These are phyloP conservation scores for Tillandsia fasciculata DNA, from an alignment of 176 grass and related monocot genomes.

Conservation along the genomic window DNA sequence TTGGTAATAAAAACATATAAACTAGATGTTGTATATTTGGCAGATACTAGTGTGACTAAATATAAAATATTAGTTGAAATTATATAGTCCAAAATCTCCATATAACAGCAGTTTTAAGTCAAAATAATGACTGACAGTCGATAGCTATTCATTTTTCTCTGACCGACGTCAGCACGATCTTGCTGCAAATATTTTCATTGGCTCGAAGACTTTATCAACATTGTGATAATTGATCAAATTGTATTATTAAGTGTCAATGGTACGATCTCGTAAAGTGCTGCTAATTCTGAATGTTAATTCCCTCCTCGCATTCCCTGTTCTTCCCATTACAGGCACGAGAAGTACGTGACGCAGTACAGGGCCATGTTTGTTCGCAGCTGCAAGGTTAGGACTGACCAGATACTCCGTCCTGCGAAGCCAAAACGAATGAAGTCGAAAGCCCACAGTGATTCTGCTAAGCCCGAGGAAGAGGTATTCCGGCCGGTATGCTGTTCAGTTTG, in stretches of 20 bases:
- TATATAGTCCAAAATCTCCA: no score
- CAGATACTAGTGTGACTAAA: no score
- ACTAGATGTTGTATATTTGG: no score
- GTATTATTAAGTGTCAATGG: background rate
- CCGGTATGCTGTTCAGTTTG: constrained; percentile 80
- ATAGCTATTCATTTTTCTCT: no score
- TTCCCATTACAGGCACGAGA: constrained; percentile 57
- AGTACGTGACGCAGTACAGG: constrained; percentile 79
- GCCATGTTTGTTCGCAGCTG: constrained; percentile 88
- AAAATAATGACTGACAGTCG: no score
- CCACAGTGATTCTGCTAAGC: constrained; percentile 13
- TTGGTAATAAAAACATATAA: no score
- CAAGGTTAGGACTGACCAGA: constrained; percentile 68
- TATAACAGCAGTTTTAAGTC: no score
- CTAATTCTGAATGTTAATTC: constrained; percentile 4
- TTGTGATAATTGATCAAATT: background rate
- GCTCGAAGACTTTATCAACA: background rate
- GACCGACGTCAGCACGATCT: no score
- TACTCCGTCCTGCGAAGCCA: constrained; percentile 48
- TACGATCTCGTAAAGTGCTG: background rate
- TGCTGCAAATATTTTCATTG: background rate
- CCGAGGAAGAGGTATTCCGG: constrained; percentile 31
- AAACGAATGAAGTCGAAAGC: constrained; percentile 42
- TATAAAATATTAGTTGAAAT: no score
- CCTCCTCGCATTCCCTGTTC: background rate